Conservation (phyloP, 2,329 filamentous ascomycete species). For the Colletotrichum salicis region DNA sequence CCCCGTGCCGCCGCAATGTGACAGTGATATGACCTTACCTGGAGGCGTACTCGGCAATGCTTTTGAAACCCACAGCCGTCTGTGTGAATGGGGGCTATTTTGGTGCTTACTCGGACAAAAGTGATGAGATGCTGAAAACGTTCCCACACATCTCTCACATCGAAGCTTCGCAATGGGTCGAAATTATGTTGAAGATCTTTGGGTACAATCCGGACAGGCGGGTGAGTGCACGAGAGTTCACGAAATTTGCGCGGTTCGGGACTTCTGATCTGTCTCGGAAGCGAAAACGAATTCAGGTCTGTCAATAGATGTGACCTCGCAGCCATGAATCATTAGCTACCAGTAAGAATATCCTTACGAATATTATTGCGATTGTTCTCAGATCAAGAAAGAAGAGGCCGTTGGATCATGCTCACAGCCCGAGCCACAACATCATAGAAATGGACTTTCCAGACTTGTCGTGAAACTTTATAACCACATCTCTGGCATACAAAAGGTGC, state of each 20-base stretch:
- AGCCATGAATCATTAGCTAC: no score
- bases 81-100: conserved; percentile 32
- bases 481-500: no score
- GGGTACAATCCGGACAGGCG: conserved; percentile 32
- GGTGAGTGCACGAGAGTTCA: background rate
- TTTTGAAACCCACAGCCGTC: conserved; percentile 36
- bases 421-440: no score
- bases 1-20: background rate
- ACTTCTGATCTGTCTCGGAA: background rate
- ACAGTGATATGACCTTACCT: conserved; percentile 12
- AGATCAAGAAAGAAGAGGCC: no score
- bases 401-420: no score
- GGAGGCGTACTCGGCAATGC: conserved; percentile 13
- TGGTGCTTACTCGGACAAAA: conserved; percentile 32
- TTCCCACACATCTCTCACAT: conserved; percentile 37
- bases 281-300: no score
- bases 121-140: conserved; percentile 28
- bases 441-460: no score
- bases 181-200: conserved; percentile 40
- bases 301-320: no score
- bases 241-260: background rate
- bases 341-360: no score
- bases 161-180: conserved; percentile 36
- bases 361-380: no score
- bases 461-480: no score